phyloP scores from a whole-genome alignment of 2,329 filamentous ascomycete species.

The Cordyceps tenuipes region DNA sequence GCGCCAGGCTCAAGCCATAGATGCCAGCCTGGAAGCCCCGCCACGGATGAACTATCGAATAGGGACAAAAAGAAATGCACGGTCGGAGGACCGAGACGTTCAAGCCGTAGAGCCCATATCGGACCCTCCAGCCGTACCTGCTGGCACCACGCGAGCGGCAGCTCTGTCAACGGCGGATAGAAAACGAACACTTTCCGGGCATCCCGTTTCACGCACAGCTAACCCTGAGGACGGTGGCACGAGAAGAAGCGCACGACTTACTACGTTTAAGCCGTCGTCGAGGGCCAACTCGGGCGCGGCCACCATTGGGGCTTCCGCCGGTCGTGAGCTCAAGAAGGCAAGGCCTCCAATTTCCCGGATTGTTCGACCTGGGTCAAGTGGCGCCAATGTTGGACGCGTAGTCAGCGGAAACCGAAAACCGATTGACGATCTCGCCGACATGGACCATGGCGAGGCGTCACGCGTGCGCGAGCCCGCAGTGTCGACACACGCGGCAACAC shows the following conservation, averaged over 20 bases:
- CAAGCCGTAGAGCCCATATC: slow-evolving; percentile 30
- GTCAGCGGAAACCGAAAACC: slow-evolving; percentile 87
- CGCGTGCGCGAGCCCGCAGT: slow-evolving; percentile 38
- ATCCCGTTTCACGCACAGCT: slow-evolving; percentile 47
- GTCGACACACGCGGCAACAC: slow-evolving; percentile 30
- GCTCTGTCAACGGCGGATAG: slow-evolving; percentile 49
- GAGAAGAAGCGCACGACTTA: slow-evolving; percentile 63
- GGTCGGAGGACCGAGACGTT: slow-evolving; percentile 28
- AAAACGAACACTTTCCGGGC: slow-evolving; percentile 89
- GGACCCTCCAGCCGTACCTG: slow-evolving; percentile 31
- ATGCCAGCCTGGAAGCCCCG: slow-evolving; percentile 48
- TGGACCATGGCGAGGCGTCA: slow-evolving; percentile 56
- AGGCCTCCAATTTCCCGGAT: slow-evolving; percentile 62
- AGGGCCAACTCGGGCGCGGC: slow-evolving; percentile 53
- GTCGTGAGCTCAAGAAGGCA: slow-evolving; percentile 72
- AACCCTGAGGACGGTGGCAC: slow-evolving; percentile 51
- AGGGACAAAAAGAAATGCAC: slow-evolving; percentile 34
- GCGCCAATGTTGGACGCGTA: slow-evolving; percentile 70
- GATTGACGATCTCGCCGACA: slow-evolving; percentile 56
- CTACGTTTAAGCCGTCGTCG: slow-evolving; percentile 60
- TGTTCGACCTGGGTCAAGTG: slow-evolving; percentile 56
- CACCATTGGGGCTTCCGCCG: slow-evolving; percentile 49
- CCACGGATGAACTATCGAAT: slow-evolving; percentile 56
- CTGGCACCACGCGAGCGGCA: slow-evolving; percentile 30
- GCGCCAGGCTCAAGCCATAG: slow-evolving; percentile 44